phyloP scores from a whole-genome alignment of 306 rosid genomes.

The Citrullus mucosospermus region DNA sequence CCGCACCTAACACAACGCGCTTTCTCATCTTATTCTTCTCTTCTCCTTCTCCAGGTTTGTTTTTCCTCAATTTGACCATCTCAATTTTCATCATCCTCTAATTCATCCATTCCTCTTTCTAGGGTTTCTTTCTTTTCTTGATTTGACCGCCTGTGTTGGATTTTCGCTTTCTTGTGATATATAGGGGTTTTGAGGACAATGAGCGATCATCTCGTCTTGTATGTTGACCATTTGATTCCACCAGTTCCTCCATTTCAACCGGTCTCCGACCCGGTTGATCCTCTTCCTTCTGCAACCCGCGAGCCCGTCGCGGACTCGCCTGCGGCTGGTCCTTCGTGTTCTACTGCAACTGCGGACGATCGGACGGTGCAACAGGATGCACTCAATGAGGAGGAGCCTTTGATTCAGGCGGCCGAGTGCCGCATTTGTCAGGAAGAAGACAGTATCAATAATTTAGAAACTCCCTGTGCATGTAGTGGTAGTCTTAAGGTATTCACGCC shows the following conservation, averaged over 20 bases:
- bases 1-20: slow-evolving; percentile 1
- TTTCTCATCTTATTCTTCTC: background rate
- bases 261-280: background rate
- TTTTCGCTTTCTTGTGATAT: background rate
- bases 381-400: slow-evolving; percentile 30
- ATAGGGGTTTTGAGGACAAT: slow-evolving; percentile 21
- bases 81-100: background rate
- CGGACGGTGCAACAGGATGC: slow-evolving; percentile 20
- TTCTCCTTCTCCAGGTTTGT: background rate
- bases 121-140: background rate
- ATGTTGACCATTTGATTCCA: slow-evolving; percentile 47
- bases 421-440: slow-evolving; percentile 68
- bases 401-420: slow-evolving; percentile 38
- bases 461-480: slow-evolving; percentile 57
- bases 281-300: background rate
- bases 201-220: slow-evolving; percentile 77
- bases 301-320: background rate
- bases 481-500: slow-evolving; percentile 32
- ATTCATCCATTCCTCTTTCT: background rate
- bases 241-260: slow-evolving; percentile 21
- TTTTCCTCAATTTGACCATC: background rate
- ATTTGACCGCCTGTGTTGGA: background rate
- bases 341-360: slow-evolving; percentile 4
- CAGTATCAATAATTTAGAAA: slow-evolving; percentile 31
- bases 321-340: background rate